Percentiles rank a stretch among this genome's conserved stretches.
Conservation (phyloP, 345 rosid species). For the Triadica sebifera region DNA sequence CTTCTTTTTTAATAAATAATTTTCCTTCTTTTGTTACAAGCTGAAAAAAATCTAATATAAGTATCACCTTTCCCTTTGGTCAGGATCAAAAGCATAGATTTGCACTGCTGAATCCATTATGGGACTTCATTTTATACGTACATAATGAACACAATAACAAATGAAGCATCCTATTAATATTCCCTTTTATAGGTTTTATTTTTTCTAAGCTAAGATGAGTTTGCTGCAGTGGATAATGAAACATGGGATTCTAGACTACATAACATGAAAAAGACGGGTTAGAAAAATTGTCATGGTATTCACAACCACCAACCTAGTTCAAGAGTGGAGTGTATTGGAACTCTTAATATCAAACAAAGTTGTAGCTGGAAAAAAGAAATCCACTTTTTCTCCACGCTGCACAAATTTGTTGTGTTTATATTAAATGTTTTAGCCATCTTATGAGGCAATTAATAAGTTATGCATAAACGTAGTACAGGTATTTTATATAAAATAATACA, state of each 20-base stretch:
- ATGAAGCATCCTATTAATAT: background rate
- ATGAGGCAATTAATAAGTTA: background rate
- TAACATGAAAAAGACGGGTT: background rate
- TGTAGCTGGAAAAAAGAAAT: no score
- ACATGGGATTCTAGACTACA: no score
- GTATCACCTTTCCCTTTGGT: background rate
- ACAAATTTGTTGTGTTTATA: no score
- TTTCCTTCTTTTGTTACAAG: background rate
- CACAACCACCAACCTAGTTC: background rate
- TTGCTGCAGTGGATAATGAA: no score
- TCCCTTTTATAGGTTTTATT: background rate
- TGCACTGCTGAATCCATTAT: background rate
- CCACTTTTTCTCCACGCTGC: no score
- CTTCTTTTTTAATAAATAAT: background rate
- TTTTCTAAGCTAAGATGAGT: no score
- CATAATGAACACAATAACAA: background rate
- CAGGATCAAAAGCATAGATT: background rate
- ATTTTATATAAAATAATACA: background rate
- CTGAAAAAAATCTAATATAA: no score
- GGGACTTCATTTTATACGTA: background rate
- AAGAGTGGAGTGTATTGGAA: background rate
- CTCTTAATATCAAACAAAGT: no score
- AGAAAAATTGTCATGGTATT: background rate
- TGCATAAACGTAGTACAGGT: background rate
- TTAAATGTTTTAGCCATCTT: no score